Percentiles rank a stretch among this genome's conserved stretches.
phyloP scores from a whole-genome alignment of 208 protist species.

The Naegleria gruberi region DNA sequence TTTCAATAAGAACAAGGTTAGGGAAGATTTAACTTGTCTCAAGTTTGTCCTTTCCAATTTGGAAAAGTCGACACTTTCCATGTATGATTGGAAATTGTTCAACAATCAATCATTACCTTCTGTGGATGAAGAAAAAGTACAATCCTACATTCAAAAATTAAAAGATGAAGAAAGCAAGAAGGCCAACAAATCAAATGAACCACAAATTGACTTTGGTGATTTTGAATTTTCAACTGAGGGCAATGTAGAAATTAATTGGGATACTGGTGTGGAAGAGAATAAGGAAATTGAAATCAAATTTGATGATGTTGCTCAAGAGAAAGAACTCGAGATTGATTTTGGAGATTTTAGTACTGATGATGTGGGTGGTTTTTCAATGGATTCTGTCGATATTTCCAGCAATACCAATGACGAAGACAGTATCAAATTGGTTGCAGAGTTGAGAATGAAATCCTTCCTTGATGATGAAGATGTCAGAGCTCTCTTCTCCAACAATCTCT shows the following conservation, averaged over 20 bases:
- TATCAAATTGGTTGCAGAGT: background rate
- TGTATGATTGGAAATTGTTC: background rate
- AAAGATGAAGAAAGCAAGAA: background rate
- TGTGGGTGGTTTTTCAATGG: background rate
- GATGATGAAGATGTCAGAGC: background rate
- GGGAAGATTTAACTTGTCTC: background rate
- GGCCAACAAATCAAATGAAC: background rate
- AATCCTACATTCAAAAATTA: background rate
- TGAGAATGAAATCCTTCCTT: background rate
- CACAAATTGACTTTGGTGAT: background rate
- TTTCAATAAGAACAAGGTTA: background rate
- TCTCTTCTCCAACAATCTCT: background rate
- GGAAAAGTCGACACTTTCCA: background rate
- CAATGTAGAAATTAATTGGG: background rate
- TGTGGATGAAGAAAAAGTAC: background rate
- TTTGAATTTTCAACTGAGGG: background rate
- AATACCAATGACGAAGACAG: background rate
- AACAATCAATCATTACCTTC: background rate
- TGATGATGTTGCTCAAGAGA: background rate
- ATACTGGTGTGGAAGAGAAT: background rate
- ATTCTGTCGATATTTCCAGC: background rate
- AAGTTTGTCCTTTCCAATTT: background rate
- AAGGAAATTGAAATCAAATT: background rate
- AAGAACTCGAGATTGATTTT: conserved; percentile 3
- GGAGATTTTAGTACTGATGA: background rate